Evolutionary conservation across 2,329 filamentous ascomycete genomes (phyloP).

Genomic region (Stachybotrys elegans): DNA sequence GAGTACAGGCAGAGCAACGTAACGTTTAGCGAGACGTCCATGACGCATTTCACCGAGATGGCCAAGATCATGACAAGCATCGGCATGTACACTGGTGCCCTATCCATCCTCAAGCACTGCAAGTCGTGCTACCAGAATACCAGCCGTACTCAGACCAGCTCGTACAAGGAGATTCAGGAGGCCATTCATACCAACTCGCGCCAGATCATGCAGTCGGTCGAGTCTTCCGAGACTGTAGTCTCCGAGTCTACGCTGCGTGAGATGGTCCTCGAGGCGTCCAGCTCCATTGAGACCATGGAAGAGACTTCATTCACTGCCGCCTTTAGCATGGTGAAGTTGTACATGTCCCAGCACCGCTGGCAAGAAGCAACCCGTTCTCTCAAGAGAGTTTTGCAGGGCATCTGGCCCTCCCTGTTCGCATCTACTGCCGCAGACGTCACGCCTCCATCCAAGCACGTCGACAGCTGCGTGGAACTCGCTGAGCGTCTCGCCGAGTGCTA

Average conservation of each 20-base stretch:
- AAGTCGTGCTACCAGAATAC: constrained; percentile 29
- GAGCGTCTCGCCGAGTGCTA: constrained; percentile 41
- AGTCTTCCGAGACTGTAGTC: constrained; percentile 20
- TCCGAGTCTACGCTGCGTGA: constrained; percentile 38
- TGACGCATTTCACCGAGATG: constrained; percentile 30
- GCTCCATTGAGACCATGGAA: constrained; percentile 30
- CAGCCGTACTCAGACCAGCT: constrained; percentile 22
- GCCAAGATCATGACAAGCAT: constrained; percentile 40
- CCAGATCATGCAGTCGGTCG: constrained; percentile 33
- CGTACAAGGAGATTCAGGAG: constrained; percentile 36
- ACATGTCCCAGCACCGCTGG: constrained; percentile 41
- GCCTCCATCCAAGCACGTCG: constrained; percentile 33
- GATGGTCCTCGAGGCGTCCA: constrained; percentile 36
- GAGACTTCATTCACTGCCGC: constrained; percentile 33
- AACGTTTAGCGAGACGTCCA: constrained; percentile 30
- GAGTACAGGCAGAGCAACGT: constrained; percentile 41
- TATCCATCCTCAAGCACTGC: constrained; percentile 41
- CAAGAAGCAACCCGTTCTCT: constrained; percentile 40
- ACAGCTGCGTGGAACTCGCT: constrained; percentile 41
- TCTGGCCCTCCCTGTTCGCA: constrained; percentile 42
- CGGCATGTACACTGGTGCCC: constrained; percentile 36
- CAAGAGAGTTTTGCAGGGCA: constrained; percentile 35
- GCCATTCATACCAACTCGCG: constrained; percentile 35
- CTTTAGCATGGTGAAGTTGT: constrained; percentile 31
- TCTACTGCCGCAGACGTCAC: constrained; percentile 36